These are phyloP conservation scores for Aspergillus terreus DNA, from an alignment of 2,329 filamentous ascomycete genomes.

Conservation along the genomic window DNA sequence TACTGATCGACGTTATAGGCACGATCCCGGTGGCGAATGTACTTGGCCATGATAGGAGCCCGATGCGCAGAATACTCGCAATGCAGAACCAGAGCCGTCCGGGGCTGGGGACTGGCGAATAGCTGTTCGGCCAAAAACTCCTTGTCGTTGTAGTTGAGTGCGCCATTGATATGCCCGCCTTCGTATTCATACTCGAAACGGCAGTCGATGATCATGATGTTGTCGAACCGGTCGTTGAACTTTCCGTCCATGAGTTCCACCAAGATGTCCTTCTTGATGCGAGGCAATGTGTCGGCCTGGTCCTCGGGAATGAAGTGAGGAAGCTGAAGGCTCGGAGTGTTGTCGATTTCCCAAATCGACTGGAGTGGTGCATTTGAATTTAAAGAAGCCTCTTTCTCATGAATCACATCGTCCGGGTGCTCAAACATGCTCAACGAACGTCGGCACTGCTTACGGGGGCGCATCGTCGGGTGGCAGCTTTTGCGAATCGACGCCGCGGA, in stretches of 20 bases:
- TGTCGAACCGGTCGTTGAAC: slow-evolving; percentile 70
- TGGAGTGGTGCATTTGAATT: slow-evolving; percentile 57
- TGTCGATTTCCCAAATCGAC: slow-evolving; percentile 80
- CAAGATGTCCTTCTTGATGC: slow-evolving; percentile 78
- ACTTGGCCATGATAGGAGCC: slow-evolving; percentile 92
- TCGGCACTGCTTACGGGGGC: slow-evolving; percentile 83
- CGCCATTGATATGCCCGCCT: slow-evolving; percentile 88
- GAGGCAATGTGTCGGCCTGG: slow-evolving; percentile 79
- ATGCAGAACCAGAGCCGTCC: slow-evolving; percentile 85
- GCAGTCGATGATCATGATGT: slow-evolving; percentile 88
- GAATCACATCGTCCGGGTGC: slow-evolving; percentile 81
- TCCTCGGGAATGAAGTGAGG: slow-evolving; percentile 81
- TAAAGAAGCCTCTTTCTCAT: slow-evolving; percentile 64
- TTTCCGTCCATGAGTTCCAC: slow-evolving; percentile 84
- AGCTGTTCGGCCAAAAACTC: slow-evolving; percentile 76
- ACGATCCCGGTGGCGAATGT: slow-evolving; percentile 85
- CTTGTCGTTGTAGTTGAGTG: slow-evolving; percentile 96
- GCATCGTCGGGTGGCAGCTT: slow-evolving; percentile 65
- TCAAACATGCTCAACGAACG: slow-evolving; percentile 98
- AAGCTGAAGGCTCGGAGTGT: slow-evolving; percentile 67
- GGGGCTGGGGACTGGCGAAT: slow-evolving; percentile 66
- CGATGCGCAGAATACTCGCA: slow-evolving; percentile 98
- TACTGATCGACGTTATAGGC: slow-evolving; percentile 81
- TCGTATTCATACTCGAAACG: slow-evolving; percentile 99
- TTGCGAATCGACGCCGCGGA: slow-evolving; percentile 68